Evolutionary conservation across 176 grass and related monocot species (phyloP), one percentile per base, ranked within the genome.

Genomic region (Phoenix roebelenii): DNA sequence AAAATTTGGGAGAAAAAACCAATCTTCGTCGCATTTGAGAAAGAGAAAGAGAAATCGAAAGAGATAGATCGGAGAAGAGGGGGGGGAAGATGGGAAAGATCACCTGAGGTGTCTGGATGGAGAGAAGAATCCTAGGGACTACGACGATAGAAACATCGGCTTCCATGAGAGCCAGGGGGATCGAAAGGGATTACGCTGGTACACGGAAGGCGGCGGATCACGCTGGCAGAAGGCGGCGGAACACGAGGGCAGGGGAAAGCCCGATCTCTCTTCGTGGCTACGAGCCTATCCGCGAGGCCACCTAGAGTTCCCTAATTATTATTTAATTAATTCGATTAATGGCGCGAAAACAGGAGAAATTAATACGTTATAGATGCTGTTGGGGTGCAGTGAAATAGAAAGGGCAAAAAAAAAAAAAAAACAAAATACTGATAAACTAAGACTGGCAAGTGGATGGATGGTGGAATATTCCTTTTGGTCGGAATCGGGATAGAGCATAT

Each of bases 101-200:
- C 2, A 39, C n/a, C 18, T 10, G 25, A 26, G 58, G 61, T 25
- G 71, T 67, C 22, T 52, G 32, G 18, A 60, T 60, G 29, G 56
- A 19, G 25, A 56, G 60, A 74, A 54, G 35, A 44, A 44, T 9
- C 7, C 9, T 12, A 54, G 60, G 68, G 23, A n/a, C 26, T 22
- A 16, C 18, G 59, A 23, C 49, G 59, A 83, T 83, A 62, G 76
- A 76, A 66, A 88, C 76, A 81, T 83, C 80, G 19, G 72, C 62
- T 79, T 67, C 84, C 79, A 82, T 87, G 79, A 63, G 59, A 10
- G 19, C 61, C 65, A 29, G 55, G 56, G 75, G 16, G 32, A 4
- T 39, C 51, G 24, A 50, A 49, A 54, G 51, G 26, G 17, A 19
- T 20, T 52, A 1, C 16, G 54, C 22, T 5, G 57, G 58, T 16